phyloP scores from a whole-genome alignment of 1,284 basidiomycete species.

The Mixia osmundae region DNA sequence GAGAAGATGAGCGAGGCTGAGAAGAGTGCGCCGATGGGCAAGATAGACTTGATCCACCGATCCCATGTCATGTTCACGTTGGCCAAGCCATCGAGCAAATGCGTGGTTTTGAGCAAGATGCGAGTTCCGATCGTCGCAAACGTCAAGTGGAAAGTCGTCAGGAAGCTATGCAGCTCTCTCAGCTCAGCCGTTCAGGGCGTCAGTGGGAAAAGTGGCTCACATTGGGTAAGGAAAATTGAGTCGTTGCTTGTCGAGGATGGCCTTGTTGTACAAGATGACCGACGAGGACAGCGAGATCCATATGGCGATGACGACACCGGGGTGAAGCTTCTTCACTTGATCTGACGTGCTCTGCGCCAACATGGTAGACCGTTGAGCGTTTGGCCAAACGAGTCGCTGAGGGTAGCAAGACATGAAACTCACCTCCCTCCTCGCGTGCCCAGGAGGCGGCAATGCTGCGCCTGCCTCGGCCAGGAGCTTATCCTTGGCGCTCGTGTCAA shows the following conservation, averaged over 20 bases:
- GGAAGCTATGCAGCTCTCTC: constrained; percentile 20
- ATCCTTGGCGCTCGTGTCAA: no score
- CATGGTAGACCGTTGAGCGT: no score
- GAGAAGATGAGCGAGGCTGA: constrained; percentile 26
- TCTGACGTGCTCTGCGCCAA: no score
- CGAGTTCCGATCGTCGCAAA: constrained; percentile 25
- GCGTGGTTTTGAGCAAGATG: constrained; percentile 22
- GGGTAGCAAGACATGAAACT: no score
- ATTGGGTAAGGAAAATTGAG: constrained; percentile 7
- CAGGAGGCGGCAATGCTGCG: no score
- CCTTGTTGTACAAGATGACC: constrained; percentile 11
- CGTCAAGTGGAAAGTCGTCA: constrained; percentile 25
- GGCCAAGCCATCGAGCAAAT: constrained; percentile 23
- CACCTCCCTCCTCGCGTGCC: no score
- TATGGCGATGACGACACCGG: constrained; percentile 14
- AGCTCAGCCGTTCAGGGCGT: not conserved
- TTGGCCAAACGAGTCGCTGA: no score
- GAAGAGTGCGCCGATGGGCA: constrained; percentile 28
- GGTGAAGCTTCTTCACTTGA: constrained; percentile 10
- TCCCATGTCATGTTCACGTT: constrained; percentile 19
- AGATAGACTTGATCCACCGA: constrained; percentile 22
- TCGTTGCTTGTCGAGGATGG: constrained; percentile 1
- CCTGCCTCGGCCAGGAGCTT: no score
- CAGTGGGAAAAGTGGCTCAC: not conserved
- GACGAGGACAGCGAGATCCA: constrained; percentile 16